Conservation (phyloP, 2,329 filamentous ascomycete species). For the Neurospora sp. region DNA sequence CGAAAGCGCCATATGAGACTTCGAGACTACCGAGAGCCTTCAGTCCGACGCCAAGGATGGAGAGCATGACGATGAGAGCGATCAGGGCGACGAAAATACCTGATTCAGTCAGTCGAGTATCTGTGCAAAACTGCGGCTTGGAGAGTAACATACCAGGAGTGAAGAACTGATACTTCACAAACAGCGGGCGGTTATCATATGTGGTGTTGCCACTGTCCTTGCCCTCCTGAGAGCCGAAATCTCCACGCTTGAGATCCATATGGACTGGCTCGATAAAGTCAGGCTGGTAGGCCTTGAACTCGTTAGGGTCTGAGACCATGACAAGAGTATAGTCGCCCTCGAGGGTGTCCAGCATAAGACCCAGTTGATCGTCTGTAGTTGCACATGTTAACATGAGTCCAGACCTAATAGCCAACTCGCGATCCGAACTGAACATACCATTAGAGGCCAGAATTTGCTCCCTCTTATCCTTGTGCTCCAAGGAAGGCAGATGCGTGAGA, state of each 20-base stretch:
- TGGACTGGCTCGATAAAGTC: slow-evolving; percentile 54
- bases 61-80: slow-evolving; percentile 58
- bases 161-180: slow-evolving; percentile 92
- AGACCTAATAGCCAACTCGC: slow-evolving; percentile 6
- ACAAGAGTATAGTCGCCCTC: slow-evolving; percentile 58
- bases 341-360: slow-evolving; percentile 34
- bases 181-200: slow-evolving; percentile 46
- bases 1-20: slow-evolving; percentile 89
- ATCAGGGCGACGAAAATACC: slow-evolving; percentile 84
- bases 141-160: slow-evolving; percentile 56
- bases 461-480: slow-evolving; percentile 30
- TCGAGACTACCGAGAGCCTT: slow-evolving; percentile 68
- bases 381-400: slow-evolving; percentile 9
- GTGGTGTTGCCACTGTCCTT: slow-evolving; percentile 30
- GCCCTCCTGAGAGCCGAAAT: slow-evolving; percentile 18
- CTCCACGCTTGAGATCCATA: slow-evolving; percentile 60
- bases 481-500: slow-evolving; percentile 30
- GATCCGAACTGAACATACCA: slow-evolving; percentile 27
- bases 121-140: too few relatives aligned
- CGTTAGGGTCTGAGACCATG: slow-evolving; percentile 55
- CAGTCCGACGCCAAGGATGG: slow-evolving; percentile 71
- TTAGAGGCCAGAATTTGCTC: slow-evolving; percentile 36
- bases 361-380: slow-evolving; percentile 38
- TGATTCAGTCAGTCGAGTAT: slow-evolving; percentile 24
- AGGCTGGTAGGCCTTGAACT: slow-evolving; percentile 50